phyloP scores from a whole-genome alignment of 2,329 filamentous ascomycete genomes.

The Aspergillus caelatus region DNA sequence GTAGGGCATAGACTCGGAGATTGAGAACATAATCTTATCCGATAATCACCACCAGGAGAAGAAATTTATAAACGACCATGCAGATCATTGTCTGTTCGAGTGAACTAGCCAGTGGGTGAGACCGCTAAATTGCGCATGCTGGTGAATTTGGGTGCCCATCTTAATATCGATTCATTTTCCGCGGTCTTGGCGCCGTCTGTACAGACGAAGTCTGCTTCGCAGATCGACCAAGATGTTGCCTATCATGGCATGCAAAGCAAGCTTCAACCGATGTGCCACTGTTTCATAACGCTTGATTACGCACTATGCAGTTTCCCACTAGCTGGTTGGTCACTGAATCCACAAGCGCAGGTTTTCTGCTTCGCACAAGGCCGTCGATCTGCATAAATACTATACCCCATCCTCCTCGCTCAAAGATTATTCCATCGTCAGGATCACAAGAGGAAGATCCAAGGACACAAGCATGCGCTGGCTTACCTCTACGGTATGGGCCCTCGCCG shows the following conservation, averaged over 20 bases:
- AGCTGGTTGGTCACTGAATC: neutral
- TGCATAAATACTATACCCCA: neutral
- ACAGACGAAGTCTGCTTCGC: neutral
- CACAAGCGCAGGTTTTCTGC: neutral
- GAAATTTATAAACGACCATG: neutral
- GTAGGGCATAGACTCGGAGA: neutral
- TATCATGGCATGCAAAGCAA: neutral
- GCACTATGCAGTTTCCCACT: neutral
- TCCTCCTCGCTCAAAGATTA: neutral
- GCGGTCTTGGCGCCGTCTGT: neutral
- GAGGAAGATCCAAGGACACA: neutral
- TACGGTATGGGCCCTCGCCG: neutral
- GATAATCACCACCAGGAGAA: neutral
- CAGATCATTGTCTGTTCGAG: neutral
- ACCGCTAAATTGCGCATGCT: neutral
- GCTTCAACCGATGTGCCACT: neutral
- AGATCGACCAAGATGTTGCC: neutral
- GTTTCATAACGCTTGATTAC: neutral
- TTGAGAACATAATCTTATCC: slow-evolving; percentile 1
- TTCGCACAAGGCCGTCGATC: neutral
- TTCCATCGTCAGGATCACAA: neutral
- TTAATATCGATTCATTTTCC: neutral
- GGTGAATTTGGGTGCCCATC: neutral
- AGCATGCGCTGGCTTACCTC: neutral
- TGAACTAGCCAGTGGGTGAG: neutral